Evolutionary conservation across 208 protist genomes (phyloP), one percentile per base, ranked within the genome.

Genomic region (Trypanosoma brucei): DNA sequence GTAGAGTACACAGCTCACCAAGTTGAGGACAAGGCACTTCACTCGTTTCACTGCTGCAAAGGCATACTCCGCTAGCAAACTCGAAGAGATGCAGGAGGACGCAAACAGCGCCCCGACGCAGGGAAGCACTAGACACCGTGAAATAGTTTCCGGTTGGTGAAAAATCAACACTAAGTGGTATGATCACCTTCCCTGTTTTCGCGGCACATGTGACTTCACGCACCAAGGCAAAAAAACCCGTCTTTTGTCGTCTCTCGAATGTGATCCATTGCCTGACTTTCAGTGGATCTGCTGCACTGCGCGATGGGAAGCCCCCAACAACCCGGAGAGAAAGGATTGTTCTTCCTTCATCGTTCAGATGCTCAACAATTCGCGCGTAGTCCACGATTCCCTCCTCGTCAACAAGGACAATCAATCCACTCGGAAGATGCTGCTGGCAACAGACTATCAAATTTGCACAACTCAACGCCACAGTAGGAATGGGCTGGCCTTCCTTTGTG

Each of bases 151-250:
- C 78, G 33, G 73, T 73, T 13, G 84, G 35, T 3, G 70, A 73
- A 52, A 84, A 77, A 0, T 59, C 51, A n/a, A 83, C 56, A n/a
- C 63, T 57, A 45, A 68, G 48, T 3, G 80, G 84, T 7, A 85
- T 44, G 36, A 85, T 58, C 31, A 52, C 22, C 22, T 46, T 62
- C 0, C 54, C 55, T 0, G 38, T 31, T 37, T 65, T 50, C 9
- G 45, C 30, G 22, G 3, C 35, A 35, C 3, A 49, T 0, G 44
- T 45, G 22, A 60, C 62, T 37, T 88, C 82, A 7, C 74, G 76
- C 31, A 85, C 34, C 14, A 88, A 63, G 13, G 73, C 63, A 55
- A 84, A 87, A 72, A 91, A 88, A 38, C 78, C 78, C 2, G 81
- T 91, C 48, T 66, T 68, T 35, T 76, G 73, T 3, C 79, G 78